Percentiles rank a stretch among this genome's conserved stretches.
Evolutionary conservation across 495 filamentous ascomycete species (phyloP).

Genomic region (Neurospora sp.): DNA sequence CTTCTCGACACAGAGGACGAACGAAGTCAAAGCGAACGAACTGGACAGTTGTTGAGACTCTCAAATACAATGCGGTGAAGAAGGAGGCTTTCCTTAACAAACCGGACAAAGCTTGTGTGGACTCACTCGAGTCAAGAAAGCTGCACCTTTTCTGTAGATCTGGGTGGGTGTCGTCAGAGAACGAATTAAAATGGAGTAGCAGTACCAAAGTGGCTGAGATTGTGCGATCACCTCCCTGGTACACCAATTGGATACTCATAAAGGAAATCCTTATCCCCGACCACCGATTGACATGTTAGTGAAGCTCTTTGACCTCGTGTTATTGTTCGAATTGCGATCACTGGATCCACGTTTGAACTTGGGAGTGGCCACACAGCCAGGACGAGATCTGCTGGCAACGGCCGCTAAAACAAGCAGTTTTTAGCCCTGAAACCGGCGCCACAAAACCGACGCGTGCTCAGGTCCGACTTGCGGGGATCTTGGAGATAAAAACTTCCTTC

Average conservation of each 20-base stretch:
- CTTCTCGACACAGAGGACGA: neutral
- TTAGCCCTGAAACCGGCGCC: neutral
- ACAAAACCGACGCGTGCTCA: neutral
- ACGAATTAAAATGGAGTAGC: neutral
- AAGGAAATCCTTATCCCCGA: neutral
- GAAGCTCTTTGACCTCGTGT: neutral
- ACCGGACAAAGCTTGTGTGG: neutral
- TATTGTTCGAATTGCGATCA: neutral
- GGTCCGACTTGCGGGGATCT: neutral
- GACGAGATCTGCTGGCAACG: neutral
- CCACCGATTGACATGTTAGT: neutral
- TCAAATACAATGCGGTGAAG: neutral
- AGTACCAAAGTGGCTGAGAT: neutral
- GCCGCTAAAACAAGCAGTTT: neutral
- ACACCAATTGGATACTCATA: neutral
- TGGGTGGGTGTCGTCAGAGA: neutral
- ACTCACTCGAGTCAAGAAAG: neutral
- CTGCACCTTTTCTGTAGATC: neutral
- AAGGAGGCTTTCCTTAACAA: neutral
- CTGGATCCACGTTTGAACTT: neutral
- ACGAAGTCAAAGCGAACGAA: neutral
- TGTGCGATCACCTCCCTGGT: neutral
- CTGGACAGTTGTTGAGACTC: neutral
- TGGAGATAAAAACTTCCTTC: neutral
- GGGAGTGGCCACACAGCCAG: neutral